phyloP scores from a whole-genome alignment of 164 flowering plant species.

The Magnolia kwangsiensis region DNA sequence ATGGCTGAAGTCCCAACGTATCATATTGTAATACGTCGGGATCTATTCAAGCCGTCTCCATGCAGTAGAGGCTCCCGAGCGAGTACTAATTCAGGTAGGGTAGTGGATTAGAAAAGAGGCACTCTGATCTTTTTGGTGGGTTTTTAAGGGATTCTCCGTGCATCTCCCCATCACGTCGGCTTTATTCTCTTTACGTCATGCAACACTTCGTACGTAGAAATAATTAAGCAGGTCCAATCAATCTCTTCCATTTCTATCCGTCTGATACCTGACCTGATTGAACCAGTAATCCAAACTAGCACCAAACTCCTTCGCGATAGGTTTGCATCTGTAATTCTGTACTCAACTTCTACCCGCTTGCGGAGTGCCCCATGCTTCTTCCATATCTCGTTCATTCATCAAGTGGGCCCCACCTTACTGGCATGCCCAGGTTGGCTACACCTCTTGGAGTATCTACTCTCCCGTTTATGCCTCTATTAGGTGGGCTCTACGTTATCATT shows the following conservation, averaged over 20 bases:
- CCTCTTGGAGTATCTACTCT: too few species aligned
- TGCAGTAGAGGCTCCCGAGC: not conserved
- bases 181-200: slow-evolving; percentile 19
- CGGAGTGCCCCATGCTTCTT: too few species aligned
- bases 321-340: too few species aligned
- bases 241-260: not conserved
- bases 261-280: not conserved
- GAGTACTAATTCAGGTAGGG: not conserved
- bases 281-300: not conserved
- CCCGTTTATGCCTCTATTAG: too few species aligned
- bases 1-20: too few species aligned
- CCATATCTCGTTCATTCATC: too few species aligned
- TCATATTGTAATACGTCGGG: too few species aligned
- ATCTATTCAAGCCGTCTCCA: not conserved
- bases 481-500: too few species aligned
- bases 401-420: too few species aligned
- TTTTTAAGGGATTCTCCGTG: slow-evolving; percentile 5
- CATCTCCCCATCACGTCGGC: not conserved
- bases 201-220: not conserved
- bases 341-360: too few species aligned
- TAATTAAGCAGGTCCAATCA: slow-evolving; percentile 8
- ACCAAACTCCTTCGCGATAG: not conserved
- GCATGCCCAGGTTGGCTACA: too few species aligned
- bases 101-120: not conserved
- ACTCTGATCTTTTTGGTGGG: not conserved